These are phyloP conservation scores for Adansonia digitata DNA, from an alignment of 345 rosid genomes.

Conservation along the genomic window DNA sequence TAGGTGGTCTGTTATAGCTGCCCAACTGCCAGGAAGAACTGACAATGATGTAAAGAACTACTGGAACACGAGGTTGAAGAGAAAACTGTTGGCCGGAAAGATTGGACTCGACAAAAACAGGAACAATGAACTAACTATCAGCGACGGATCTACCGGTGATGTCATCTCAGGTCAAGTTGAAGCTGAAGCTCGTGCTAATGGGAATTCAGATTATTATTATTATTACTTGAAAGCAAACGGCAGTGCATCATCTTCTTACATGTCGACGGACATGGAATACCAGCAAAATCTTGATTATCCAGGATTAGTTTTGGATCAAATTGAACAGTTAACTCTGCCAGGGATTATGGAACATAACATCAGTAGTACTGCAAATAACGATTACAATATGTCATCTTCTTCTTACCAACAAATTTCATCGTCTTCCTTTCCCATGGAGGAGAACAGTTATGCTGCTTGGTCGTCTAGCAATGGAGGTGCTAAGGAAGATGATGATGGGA, in stretches of 20 bases:
- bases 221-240: no score
- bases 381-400: neutral
- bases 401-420: no score
- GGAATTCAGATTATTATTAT: no score
- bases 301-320: neutral
- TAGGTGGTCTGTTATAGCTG: slow-evolving; percentile 47
- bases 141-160: no score
- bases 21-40: slow-evolving; percentile 42
- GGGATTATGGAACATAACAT: neutral
- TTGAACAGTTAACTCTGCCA: neutral
- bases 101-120: neutral
- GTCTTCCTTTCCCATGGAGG: neutral
- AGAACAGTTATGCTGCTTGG: neutral
- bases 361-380: neutral
- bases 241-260: neutral
- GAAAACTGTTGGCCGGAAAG: slow-evolving; percentile 23
- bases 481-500: neutral
- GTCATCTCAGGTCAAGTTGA: neutral
- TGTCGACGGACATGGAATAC: neutral
- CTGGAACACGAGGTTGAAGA: slow-evolving; percentile 49
- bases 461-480: neutral
- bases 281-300: neutral
- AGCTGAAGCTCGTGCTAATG: neutral
- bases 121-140: no score
- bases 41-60: slow-evolving; percentile 48